These are phyloP conservation scores for Tetramitus jugosus DNA, from an alignment of 208 protist species.

Conservation along the genomic window DNA sequence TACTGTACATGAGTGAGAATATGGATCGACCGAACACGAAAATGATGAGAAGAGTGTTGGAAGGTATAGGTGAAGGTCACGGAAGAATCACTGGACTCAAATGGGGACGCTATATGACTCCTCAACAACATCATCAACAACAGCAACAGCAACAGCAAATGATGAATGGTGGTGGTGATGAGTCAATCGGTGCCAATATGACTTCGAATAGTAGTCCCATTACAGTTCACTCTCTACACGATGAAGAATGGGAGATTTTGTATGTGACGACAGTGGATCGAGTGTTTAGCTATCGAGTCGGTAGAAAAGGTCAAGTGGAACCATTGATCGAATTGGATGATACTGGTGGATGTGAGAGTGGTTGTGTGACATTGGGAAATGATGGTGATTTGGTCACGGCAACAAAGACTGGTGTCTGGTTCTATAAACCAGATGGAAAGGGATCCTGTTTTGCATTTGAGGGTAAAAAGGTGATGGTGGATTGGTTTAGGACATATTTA, in stretches of 20 bases:
- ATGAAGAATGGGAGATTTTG: background rate
- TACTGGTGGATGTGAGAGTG: background rate
- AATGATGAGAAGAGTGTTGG: conserved; percentile 29
- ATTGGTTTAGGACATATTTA: conserved; percentile 69
- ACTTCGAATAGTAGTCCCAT: too few species aligned
- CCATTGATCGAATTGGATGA: conserved; percentile 7
- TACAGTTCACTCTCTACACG: background rate
- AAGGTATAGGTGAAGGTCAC: too few species aligned
- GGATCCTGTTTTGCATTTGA: conserved; percentile 62
- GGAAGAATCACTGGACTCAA: too few species aligned
- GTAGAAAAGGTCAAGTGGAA: background rate
- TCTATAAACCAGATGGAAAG: conserved; percentile 50
- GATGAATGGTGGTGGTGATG: too few species aligned
- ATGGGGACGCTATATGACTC: too few species aligned
- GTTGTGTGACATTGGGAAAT: conserved; percentile 20
- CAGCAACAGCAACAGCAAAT: too few species aligned
- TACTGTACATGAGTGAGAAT: conserved; percentile 47
- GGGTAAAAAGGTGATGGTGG: conserved; percentile 50
- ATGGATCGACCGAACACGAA: conserved; percentile 43
- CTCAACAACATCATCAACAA: too few species aligned
- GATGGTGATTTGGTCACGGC: background rate
- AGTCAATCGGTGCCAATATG: too few species aligned
- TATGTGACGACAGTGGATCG: conserved; percentile 19
- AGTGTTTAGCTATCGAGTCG: background rate
- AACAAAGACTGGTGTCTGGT: conserved; percentile 40